phyloP scores from a whole-genome alignment of 2,329 filamentous ascomycete species.

The Daldinia sp. region DNA sequence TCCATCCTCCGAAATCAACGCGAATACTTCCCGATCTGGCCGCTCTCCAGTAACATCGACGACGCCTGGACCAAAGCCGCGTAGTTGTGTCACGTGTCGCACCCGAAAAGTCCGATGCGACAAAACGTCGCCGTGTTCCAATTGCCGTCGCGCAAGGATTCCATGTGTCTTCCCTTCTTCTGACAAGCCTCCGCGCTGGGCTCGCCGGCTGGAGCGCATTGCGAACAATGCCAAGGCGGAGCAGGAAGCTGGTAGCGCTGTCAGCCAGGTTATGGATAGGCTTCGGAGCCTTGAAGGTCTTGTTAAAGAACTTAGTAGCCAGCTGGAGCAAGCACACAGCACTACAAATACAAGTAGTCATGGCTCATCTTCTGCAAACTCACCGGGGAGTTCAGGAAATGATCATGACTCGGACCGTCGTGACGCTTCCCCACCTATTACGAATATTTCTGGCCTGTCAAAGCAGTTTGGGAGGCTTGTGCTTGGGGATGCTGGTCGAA shows the following conservation, averaged over 20 bases:
- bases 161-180: slow-evolving; percentile 59
- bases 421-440: slow-evolving; percentile 3
- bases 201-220: slow-evolving; percentile 57
- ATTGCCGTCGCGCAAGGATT: slow-evolving; percentile 62
- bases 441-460: slow-evolving; percentile 42
- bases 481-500: slow-evolving; percentile 52
- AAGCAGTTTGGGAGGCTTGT: slow-evolving; percentile 59
- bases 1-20: slow-evolving; percentile 34
- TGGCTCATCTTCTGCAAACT: slow-evolving; percentile 43
- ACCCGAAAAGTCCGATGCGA: slow-evolving; percentile 66
- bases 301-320: slow-evolving; percentile 58
- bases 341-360: slow-evolving; percentile 39
- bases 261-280: slow-evolving; percentile 57
- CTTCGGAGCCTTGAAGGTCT: slow-evolving; percentile 59
- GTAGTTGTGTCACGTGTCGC: slow-evolving; percentile 52
- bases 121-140: slow-evolving; percentile 64
- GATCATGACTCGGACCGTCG: slow-evolving; percentile 31
- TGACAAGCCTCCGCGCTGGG: slow-evolving; percentile 62
- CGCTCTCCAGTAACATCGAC: not conserved
- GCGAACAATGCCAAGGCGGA: slow-evolving; percentile 49
- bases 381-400: slow-evolving; percentile 43
- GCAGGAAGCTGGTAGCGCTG: slow-evolving; percentile 41
- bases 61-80: slow-evolving; percentile 25
- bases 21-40: slow-evolving; percentile 19
- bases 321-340: slow-evolving; percentile 55